A percentile compares a stretch with the other conserved stretches of the same genome.
These are phyloP conservation scores for Pseudonectria foliicola DNA, from an alignment of 2,329 filamentous ascomycete species.

Conservation along the genomic window DNA sequence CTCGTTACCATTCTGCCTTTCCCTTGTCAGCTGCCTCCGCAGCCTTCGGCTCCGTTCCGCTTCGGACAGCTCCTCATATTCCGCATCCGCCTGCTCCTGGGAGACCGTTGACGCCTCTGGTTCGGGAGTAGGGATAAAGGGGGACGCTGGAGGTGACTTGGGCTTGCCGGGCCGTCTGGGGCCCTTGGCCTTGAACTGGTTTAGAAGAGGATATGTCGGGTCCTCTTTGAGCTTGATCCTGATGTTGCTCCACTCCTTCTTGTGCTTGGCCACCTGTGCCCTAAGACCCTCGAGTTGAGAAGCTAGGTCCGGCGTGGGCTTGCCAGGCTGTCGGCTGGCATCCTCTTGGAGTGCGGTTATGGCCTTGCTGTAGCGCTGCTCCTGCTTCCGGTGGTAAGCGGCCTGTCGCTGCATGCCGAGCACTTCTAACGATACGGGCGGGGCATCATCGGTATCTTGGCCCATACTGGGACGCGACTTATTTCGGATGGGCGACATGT, in stretches of 20 bases:
- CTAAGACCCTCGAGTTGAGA: constrained; percentile 17
- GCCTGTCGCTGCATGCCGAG: constrained; percentile 21
- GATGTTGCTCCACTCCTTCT: constrained; percentile 15
- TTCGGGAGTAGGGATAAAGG: constrained; percentile 5
- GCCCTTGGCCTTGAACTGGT: constrained; percentile 21
- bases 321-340: background rate
- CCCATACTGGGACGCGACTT: constrained; percentile 15
- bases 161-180: constrained; percentile 19
- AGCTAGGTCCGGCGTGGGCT: constrained; percentile 3
- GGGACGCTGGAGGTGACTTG: constrained; percentile 10
- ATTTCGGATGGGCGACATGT: constrained; percentile 24
- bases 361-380: constrained; percentile 21
- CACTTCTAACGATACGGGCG: constrained; percentile 14
- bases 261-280: constrained; percentile 19
- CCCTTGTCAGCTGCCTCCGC: constrained; percentile 4
- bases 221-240: constrained; percentile 25
- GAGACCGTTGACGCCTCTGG: background rate
- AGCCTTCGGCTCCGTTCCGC: constrained; percentile 6
- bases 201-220: constrained; percentile 16
- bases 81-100: constrained; percentile 6
- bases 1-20: constrained; percentile 1
- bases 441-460: constrained; percentile 9
- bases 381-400: constrained; percentile 25
- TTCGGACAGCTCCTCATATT: constrained; percentile 3
- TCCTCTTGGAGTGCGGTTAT: constrained; percentile 12